phyloP scores from a whole-genome alignment of 208 protist species.

The Leishmania braziliensis region DNA sequence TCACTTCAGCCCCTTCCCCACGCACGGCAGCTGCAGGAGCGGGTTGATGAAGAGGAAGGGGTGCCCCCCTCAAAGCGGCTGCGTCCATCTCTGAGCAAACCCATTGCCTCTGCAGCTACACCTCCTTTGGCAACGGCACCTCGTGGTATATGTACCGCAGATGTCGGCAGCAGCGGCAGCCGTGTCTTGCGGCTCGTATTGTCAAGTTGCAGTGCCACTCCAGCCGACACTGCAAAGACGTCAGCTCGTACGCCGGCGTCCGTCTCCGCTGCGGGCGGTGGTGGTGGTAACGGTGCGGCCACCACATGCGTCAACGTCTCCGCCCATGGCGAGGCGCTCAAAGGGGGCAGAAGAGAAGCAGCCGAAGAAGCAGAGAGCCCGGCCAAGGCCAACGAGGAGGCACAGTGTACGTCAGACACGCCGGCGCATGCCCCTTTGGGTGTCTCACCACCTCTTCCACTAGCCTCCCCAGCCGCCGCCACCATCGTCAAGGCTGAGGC shows the following conservation, averaged over 20 bases:
- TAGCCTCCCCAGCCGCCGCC: background rate
- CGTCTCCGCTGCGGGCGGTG: background rate
- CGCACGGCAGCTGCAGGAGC: background rate
- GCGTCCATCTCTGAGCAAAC: constrained; percentile 9
- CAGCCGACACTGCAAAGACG: background rate
- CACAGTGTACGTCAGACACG: background rate
- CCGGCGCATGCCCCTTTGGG: background rate
- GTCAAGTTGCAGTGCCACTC: background rate
- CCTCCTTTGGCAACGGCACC: background rate
- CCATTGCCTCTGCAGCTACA: background rate
- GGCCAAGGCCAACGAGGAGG: background rate
- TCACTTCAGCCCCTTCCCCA: background rate
- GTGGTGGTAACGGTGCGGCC: background rate
- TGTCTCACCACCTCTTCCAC: background rate
- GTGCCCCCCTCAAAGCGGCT: constrained; percentile 27
- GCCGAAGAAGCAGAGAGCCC: background rate
- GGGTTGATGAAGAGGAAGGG: background rate
- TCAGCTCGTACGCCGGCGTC: background rate
- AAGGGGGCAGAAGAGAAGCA: background rate
- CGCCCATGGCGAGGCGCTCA: background rate
- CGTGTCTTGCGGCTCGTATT: background rate
- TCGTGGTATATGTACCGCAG: background rate
- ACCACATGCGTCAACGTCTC: background rate
- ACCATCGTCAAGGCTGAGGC: background rate
- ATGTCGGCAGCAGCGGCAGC: background rate